These are phyloP conservation scores for Urostyla sp. DNA, from an alignment of 73 alveolate genomes.

Conservation along the genomic window DNA sequence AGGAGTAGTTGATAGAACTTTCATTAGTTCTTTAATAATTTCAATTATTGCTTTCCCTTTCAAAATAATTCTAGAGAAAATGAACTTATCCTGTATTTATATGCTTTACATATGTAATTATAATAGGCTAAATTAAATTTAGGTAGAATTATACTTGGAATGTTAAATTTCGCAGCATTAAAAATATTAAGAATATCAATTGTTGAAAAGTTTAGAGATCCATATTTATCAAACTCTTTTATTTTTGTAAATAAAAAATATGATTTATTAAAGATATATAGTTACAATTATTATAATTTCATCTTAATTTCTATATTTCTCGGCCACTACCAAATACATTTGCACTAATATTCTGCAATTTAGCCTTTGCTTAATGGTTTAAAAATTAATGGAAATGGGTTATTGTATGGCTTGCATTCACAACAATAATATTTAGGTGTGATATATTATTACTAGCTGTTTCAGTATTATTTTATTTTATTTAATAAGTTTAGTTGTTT, in stretches of 20 bases:
- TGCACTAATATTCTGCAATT: conserved; percentile 71
- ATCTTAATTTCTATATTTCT: conserved; percentile 71
- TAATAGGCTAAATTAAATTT: background rate
- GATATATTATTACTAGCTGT: conserved; percentile 67
- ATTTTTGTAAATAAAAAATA: conserved; percentile 1
- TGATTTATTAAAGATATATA: background rate
- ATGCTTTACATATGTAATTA: conserved; percentile 10
- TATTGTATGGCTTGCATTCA: conserved; percentile 52
- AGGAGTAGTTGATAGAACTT: conserved; percentile 80
- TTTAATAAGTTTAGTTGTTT: background rate
- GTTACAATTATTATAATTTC: conserved; percentile 65
- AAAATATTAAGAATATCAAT: conserved; percentile 3
- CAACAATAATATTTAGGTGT: conserved; percentile 60
- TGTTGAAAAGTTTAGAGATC: background rate
- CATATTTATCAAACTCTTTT: background rate
- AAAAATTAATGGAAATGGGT: conserved; percentile 33
- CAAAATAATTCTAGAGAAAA: background rate
- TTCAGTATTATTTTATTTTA: conserved; percentile 11
- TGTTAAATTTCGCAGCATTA: conserved; percentile 20
- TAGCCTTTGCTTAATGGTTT: conserved; percentile 74
- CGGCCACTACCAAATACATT: conserved; percentile 82
- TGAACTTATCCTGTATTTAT: conserved; percentile 9
- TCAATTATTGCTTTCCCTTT: conserved; percentile 58
- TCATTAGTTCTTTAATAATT: conserved; percentile 62
- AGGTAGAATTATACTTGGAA: conserved; percentile 53